phyloP scores from a whole-genome alignment of 306 rosid species.

The Adenanthera pavonina region DNA sequence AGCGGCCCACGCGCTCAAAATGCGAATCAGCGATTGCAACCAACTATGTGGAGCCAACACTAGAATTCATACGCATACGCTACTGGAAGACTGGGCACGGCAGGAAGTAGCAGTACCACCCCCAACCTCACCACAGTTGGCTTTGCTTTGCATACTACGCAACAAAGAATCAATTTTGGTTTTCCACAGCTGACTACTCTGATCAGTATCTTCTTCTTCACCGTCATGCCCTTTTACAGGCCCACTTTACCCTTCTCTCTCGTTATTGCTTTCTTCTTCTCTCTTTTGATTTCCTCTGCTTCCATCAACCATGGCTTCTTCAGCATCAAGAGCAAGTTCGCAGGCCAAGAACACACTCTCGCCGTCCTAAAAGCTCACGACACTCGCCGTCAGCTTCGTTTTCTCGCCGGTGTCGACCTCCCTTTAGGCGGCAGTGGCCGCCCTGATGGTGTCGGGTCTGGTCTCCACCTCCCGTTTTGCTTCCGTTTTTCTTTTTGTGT shows the following conservation, averaged over 20 bases:
- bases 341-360: constrained; percentile 73
- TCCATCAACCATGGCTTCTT: constrained; percentile 65
- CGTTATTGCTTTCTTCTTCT: constrained; percentile 11
- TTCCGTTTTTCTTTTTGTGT: background rate
- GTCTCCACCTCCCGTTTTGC: background rate
- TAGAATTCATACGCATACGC: background rate
- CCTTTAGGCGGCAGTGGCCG: constrained; percentile 95
- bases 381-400: constrained; percentile 74
- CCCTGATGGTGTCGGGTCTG: constrained; percentile 86
- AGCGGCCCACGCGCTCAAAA: background rate
- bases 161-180: background rate
- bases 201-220: background rate
- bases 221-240: constrained; percentile 4
- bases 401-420: constrained; percentile 90
- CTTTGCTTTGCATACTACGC: background rate
- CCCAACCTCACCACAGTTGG: background rate
- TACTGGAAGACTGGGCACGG: background rate
- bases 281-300: constrained; percentile 39
- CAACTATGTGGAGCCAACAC: background rate
- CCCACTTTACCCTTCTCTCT: background rate
- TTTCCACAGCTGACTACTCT: background rate
- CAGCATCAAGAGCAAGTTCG: constrained; percentile 82
- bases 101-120: background rate
- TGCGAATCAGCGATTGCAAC: background rate
- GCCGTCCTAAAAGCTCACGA: constrained; percentile 83